A percentile compares a stretch with the other conserved stretches of the same genome.
Evolutionary conservation across 306 rosid genomes (phyloP).

Genomic region (Arachis hypogaea): DNA sequence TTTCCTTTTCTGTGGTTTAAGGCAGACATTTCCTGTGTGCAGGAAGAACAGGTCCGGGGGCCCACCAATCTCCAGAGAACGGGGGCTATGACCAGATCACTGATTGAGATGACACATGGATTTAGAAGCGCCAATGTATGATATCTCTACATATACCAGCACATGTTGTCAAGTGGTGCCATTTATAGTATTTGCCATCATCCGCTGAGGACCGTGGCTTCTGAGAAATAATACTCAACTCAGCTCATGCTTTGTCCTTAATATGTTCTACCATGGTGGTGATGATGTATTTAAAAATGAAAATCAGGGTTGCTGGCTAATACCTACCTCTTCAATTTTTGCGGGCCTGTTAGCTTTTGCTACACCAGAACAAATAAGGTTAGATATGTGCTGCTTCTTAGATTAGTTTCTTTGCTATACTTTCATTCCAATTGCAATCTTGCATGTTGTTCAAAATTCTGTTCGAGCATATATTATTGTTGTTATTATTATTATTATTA

Average conservation of each 20-base stretch:
- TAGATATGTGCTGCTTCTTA: slow-evolving; percentile 32
- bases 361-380: slow-evolving; percentile 43
- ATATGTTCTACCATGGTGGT: slow-evolving; percentile 40
- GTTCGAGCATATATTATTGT: slow-evolving; percentile 9
- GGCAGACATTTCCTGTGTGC: slow-evolving; percentile 41
- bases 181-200: slow-evolving; percentile 63
- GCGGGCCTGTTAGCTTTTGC: slow-evolving; percentile 35
- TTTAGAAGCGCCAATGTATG: slow-evolving; percentile 52
- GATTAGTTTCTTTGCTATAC: slow-evolving; percentile 37
- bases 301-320: slow-evolving; percentile 43
- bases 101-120: slow-evolving; percentile 52
- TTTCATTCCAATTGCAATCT: slow-evolving; percentile 28
- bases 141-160: slow-evolving; percentile 54
- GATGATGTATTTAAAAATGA: slow-evolving; percentile 40
- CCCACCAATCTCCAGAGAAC: slow-evolving; percentile 83
- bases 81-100: slow-evolving; percentile 83
- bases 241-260: slow-evolving; percentile 37
- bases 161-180: slow-evolving; percentile 51
- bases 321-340: slow-evolving; percentile 43
- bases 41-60: slow-evolving; percentile 69
- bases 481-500: neutral
- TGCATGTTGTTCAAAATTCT: slow-evolving; percentile 26
- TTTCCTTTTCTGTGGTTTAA: neutral
- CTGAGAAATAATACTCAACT: slow-evolving; percentile 39
- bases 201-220: slow-evolving; percentile 55